Evolutionary conservation across 2,329 filamentous ascomycete genomes (phyloP).

Genomic region (Drechslerella stenobrocha): DNA sequence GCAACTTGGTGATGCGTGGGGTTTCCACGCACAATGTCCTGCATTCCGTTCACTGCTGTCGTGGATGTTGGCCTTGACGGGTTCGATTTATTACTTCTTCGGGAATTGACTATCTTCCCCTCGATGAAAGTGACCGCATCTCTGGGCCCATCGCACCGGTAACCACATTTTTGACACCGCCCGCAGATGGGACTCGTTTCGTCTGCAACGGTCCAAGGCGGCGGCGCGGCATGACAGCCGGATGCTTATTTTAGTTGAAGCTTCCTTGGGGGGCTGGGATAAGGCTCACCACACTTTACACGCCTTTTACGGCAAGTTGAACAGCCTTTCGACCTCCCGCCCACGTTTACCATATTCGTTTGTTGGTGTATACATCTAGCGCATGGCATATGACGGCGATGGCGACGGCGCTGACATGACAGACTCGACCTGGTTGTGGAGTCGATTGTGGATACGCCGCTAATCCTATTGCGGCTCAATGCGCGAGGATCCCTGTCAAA

Average conservation of each 20-base stretch:
- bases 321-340: constrained; percentile 54
- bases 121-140: constrained; percentile 52
- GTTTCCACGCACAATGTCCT: neutral
- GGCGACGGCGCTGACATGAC: too few species aligned
- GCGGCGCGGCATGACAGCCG: too few species aligned
- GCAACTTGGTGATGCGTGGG: neutral
- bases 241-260: constrained; percentile 11
- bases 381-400: too few species aligned
- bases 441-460: neutral
- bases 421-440: neutral
- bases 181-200: constrained; percentile 52
- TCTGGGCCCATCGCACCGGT: constrained; percentile 53
- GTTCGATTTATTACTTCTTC: constrained; percentile 47
- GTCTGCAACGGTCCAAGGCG: constrained; percentile 43
- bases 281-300: constrained; percentile 54
- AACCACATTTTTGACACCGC: constrained; percentile 52
- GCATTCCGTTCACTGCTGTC: neutral
- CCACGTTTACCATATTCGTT: constrained; percentile 53
- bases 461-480: constrained; percentile 27
- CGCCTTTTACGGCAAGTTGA: constrained; percentile 53
- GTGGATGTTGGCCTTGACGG: too few species aligned
- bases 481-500: constrained; percentile 17
- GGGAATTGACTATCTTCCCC: constrained; percentile 53
- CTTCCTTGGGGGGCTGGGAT: neutral
- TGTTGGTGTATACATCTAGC: neutral